Conservation (phyloP, 2,329 filamentous ascomycete genomes). For the Botrytis fragariae region DNA sequence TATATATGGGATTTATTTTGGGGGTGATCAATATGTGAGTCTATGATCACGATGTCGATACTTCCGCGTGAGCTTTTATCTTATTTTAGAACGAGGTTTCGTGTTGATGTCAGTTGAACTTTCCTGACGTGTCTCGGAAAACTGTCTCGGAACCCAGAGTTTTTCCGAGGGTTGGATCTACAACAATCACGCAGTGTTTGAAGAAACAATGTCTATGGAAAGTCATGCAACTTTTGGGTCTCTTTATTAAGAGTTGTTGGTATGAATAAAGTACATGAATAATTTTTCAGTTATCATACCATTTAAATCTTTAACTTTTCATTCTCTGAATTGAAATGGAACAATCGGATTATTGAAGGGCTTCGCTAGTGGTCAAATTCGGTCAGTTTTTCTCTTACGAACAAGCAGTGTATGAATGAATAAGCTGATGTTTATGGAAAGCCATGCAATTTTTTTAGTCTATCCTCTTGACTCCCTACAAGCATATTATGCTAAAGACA, state of each 20-base stretch:
- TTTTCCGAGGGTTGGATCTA: conserved; percentile 6
- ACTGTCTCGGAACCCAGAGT: neutral
- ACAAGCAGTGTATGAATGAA: neutral
- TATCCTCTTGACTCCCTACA: neutral
- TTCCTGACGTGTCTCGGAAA: conserved; percentile 14
- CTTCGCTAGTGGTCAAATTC: too few species aligned
- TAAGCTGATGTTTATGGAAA: too few species aligned
- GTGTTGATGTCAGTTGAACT: conserved; percentile 16
- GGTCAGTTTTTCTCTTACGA: too few species aligned
- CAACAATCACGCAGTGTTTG: neutral
- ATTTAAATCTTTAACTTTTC: too few species aligned
- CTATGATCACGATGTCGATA: conserved; percentile 18
- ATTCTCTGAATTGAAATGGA: too few species aligned
- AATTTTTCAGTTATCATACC: too few species aligned
- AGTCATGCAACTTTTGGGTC: too few species aligned
- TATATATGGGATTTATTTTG: conserved; percentile 15
- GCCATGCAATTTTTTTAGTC: neutral
- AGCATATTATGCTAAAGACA: neutral
- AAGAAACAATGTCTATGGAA: too few species aligned
- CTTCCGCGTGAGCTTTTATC: conserved; percentile 18
- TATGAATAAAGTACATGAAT: too few species aligned
- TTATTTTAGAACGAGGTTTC: conserved; percentile 17
- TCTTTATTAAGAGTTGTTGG: too few species aligned
- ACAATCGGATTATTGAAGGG: too few species aligned
- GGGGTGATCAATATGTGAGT: conserved; percentile 2